Percentiles rank a stretch among this genome's conserved stretches.
phyloP scores from a whole-genome alignment of 768 basidiomycete genomes.

The Pseudohyphozyma bogoriensis region DNA sequence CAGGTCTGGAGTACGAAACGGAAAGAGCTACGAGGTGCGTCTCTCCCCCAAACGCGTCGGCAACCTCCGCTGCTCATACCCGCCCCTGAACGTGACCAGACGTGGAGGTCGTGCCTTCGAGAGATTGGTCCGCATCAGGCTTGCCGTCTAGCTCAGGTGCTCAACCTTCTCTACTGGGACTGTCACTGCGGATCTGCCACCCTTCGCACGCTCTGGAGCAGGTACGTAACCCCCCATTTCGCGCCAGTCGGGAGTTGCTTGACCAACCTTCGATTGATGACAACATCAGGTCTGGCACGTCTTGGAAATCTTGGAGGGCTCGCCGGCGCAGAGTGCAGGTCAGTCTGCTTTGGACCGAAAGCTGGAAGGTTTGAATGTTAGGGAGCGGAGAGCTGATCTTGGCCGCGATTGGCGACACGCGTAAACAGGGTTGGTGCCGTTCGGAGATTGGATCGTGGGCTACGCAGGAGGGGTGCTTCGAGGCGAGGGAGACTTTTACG shows the following conservation, averaged over 20 bases:
- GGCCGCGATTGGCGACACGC: background rate
- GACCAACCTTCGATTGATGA: background rate
- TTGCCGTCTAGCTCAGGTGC: conserved; percentile 37
- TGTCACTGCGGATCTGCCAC: conserved; percentile 87
- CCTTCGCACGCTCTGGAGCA: conserved; percentile 71
- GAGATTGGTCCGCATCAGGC: conserved; percentile 53
- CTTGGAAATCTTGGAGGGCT: conserved; percentile 88
- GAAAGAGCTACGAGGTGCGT: conserved; percentile 28
- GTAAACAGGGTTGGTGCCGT: conserved; percentile 69
- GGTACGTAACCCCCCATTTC: background rate
- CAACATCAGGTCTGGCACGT: conserved; percentile 83
- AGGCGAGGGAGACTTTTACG: conserved; percentile 92
- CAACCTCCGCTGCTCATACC: too few species aligned
- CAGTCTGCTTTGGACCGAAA: too few species aligned
- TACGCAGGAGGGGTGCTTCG: conserved; percentile 90
- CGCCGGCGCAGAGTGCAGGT: conserved; percentile 81
- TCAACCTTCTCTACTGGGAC: conserved; percentile 82
- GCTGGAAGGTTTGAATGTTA: too few species aligned
- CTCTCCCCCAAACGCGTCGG: background rate
- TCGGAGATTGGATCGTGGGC: conserved; percentile 66
- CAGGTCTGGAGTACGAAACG: conserved; percentile 34
- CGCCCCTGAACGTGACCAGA: conserved; percentile 48
- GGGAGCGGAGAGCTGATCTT: too few species aligned
- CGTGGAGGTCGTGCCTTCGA: conserved; percentile 72
- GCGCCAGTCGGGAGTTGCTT: too few species aligned